These are phyloP conservation scores for Gossypium aridum DNA, from an alignment of 441 rosid genomes.

Conservation along the genomic window DNA sequence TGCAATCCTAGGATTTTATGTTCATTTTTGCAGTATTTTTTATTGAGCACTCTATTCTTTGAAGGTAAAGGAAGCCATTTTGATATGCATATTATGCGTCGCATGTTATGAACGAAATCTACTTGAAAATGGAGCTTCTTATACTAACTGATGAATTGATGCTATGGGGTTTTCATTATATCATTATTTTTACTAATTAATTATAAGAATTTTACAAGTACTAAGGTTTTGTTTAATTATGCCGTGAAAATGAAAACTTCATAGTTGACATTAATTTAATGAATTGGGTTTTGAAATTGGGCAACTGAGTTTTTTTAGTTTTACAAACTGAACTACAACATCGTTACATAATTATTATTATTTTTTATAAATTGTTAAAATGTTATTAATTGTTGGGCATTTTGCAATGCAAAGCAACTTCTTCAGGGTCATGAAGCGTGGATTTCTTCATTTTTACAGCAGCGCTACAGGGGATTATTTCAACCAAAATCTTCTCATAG, in stretches of 20 bases:
- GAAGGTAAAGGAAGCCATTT: not conserved
- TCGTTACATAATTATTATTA: not conserved
- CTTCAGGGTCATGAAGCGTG: not conserved
- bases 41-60: not conserved
- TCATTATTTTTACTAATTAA: no score
- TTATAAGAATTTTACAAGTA: no score
- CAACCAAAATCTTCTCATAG: no score
- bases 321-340: not conserved
- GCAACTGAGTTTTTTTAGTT: not conserved
- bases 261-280: not conserved
- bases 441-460: not conserved
- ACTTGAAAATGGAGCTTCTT: not conserved
- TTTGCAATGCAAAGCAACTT: no score
- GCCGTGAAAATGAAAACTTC: not conserved
- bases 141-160: not conserved
- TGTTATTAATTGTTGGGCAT: no score
- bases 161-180: not conserved
- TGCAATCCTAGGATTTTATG: conserved; percentile 4
- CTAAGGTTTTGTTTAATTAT: not conserved
- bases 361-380: not conserved
- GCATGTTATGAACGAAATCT: not conserved
- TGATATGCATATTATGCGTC: not conserved
- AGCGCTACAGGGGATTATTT: no score
- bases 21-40: not conserved
- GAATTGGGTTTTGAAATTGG: not conserved